phyloP scores from a whole-genome alignment of 208 protist species.

The Wallacemonas rigidus region DNA sequence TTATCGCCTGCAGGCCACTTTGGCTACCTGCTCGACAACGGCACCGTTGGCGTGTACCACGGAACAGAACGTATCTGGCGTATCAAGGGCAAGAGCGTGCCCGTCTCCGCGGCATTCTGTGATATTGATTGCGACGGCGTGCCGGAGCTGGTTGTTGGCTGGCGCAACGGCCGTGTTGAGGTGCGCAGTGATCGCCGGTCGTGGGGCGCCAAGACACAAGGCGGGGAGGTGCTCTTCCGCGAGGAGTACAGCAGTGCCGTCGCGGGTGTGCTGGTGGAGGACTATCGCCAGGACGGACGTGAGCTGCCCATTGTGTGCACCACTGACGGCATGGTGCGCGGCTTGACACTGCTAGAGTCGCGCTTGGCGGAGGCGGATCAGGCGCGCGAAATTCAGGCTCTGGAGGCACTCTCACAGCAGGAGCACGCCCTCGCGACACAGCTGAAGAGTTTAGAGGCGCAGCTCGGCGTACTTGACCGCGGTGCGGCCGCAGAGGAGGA shows the following conservation, averaged over 20 bases:
- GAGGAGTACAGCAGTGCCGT: slow-evolving; percentile 73
- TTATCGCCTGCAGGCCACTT: slow-evolving; percentile 49
- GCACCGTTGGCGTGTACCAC: slow-evolving; percentile 93
- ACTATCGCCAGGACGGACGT: slow-evolving; percentile 90
- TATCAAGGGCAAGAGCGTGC: slow-evolving; percentile 78
- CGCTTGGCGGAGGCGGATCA: slow-evolving; percentile 50
- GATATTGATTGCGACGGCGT: slow-evolving; percentile 94
- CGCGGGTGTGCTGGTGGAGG: slow-evolving; percentile 78
- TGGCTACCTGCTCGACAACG: slow-evolving; percentile 91
- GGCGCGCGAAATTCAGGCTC: slow-evolving; percentile 50
- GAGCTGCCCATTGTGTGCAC: slow-evolving; percentile 84
- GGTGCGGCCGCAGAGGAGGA: slow-evolving; percentile 51
- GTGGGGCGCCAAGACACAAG: slow-evolving; percentile 37
- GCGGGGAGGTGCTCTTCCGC: slow-evolving; percentile 82
- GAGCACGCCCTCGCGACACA: slow-evolving; percentile 76
- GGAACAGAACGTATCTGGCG: slow-evolving; percentile 81
- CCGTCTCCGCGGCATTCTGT: slow-evolving; percentile 83
- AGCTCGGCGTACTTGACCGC: slow-evolving; percentile 43
- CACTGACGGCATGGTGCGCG: slow-evolving; percentile 85
- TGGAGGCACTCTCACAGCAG: slow-evolving; percentile 76
- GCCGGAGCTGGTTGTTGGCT: slow-evolving; percentile 92
- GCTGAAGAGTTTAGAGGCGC: slow-evolving; percentile 71
- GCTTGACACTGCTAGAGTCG: slow-evolving; percentile 65
- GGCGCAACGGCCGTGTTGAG: slow-evolving; percentile 85
- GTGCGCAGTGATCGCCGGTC: slow-evolving; percentile 61